Conservation (phyloP, 257 asterid species). For the Petrea volubilis region DNA sequence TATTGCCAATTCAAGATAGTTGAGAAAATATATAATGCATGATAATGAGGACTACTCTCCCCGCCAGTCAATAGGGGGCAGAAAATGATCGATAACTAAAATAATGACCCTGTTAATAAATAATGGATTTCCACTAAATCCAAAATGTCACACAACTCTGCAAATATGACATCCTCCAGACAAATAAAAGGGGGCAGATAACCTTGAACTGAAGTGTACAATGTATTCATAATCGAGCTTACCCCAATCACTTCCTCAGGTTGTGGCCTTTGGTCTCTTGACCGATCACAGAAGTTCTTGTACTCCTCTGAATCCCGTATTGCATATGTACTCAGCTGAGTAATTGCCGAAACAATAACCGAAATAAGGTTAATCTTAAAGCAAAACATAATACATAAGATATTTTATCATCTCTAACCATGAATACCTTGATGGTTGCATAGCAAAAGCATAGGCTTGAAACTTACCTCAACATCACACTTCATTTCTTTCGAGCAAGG, state of each 20-base stretch:
- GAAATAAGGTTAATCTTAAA: background rate
- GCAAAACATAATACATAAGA: background rate
- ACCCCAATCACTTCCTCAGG: slow-evolving; percentile 98
- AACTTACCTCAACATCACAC: slow-evolving; percentile 95
- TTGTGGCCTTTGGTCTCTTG: slow-evolving; percentile 89
- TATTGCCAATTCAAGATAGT: background rate
- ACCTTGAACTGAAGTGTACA: slow-evolving; percentile 8
- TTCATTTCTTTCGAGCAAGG: slow-evolving; percentile 98
- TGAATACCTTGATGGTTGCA: background rate
- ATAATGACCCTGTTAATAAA: background rate
- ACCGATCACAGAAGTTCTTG: slow-evolving; percentile 92
- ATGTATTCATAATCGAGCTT: slow-evolving; percentile 27
- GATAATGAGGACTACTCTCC: background rate
- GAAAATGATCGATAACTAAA: background rate
- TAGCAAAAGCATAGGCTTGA: background rate
- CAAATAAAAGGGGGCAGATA: background rate
- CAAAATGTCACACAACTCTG: background rate
- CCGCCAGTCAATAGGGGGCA: background rate
- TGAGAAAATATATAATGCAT: background rate
- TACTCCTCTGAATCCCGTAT: slow-evolving; percentile 98
- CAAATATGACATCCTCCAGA: background rate
- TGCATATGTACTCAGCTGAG: slow-evolving; percentile 80
- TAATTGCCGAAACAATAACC: slow-evolving; percentile 3
- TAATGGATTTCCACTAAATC: slow-evolving; percentile 9
- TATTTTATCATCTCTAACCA: background rate